phyloP scores from a whole-genome alignment of 2,329 filamentous ascomycete genomes.

The Zarea fungicola region DNA sequence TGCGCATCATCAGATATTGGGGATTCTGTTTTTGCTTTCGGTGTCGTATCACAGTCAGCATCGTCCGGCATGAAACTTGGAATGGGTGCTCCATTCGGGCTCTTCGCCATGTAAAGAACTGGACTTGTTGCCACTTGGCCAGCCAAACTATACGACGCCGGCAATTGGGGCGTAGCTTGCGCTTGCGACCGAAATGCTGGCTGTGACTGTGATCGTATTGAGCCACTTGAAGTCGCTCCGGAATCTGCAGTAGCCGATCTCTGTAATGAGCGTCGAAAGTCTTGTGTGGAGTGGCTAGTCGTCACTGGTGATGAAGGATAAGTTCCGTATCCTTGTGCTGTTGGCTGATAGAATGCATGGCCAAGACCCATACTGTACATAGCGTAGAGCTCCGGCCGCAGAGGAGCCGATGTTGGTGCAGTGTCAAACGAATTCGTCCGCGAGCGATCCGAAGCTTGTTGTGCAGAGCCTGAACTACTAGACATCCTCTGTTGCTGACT shows the following conservation, averaged over 20 bases:
- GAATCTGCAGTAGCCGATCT: conserved; percentile 48
- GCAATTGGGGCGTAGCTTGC: conserved; percentile 18
- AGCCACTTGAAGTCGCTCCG: conserved; percentile 44
- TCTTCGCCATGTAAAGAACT: conserved; percentile 31
- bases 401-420: conserved; percentile 52
- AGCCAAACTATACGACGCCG: conserved; percentile 21
- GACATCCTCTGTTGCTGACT: conserved; percentile 25
- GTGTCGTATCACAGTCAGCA: conserved; percentile 41
- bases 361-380: conserved; percentile 40
- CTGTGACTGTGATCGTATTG: conserved; percentile 62
- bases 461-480: conserved; percentile 20
- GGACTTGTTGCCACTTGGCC: conserved; percentile 33
- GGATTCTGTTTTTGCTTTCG: conserved; percentile 37
- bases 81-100: conserved; percentile 45
- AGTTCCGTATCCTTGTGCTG: conserved; percentile 39
- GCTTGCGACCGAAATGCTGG: conserved; percentile 48
- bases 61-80: conserved; percentile 55
- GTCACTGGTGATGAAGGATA: conserved; percentile 54
- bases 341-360: conserved; percentile 43
- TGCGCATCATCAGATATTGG: conserved; percentile 44
- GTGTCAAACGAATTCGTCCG: conserved; percentile 61
- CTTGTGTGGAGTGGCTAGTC: conserved; percentile 36
- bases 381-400: conserved; percentile 52
- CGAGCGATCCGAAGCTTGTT: conserved; percentile 42
- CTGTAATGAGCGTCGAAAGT: conserved; percentile 54